Evolutionary conservation across 2,329 filamentous ascomycete genomes (phyloP).

Genomic region (Colletotrichum neosansevieriae): DNA sequence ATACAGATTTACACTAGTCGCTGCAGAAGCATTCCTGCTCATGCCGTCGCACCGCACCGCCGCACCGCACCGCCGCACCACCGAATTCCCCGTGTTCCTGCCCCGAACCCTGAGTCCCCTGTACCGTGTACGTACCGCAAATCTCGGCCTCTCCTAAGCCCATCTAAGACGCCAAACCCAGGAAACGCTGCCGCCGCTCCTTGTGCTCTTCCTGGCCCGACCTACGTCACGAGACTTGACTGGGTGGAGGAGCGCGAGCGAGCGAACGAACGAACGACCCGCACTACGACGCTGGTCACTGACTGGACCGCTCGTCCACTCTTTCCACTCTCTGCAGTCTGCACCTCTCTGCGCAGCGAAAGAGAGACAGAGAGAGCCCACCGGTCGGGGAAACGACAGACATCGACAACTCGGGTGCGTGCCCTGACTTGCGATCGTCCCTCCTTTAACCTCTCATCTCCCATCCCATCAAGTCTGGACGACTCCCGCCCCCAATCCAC

Average conservation of each 20-base stretch:
- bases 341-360: constrained; percentile 2
- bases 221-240: constrained; percentile 37
- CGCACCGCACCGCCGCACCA: neutral
- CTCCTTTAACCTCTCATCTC: constrained; percentile 18
- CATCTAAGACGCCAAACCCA: constrained; percentile 11
- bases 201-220: constrained; percentile 27
- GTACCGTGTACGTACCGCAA: constrained; percentile 10
- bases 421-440: constrained; percentile 28
- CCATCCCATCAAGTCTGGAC: constrained; percentile 23
- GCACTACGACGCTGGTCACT: neutral
- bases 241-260: constrained; percentile 16
- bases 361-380: neutral
- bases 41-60: neutral
- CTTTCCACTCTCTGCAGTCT: neutral
- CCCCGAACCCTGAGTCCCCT: constrained; percentile 25
- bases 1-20: constrained; percentile 9
- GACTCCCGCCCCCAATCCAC: constrained; percentile 24
- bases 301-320: neutral
- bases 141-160: neutral
- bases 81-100: constrained; percentile 25
- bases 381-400: constrained; percentile 17
- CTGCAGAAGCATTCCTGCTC: neutral
- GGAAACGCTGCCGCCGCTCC: constrained; percentile 22
- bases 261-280: constrained; percentile 1
- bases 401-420: constrained; percentile 11